phyloP scores from a whole-genome alignment of 1,284 basidiomycete species.

The Cutaneotrichosporon mucoides region DNA sequence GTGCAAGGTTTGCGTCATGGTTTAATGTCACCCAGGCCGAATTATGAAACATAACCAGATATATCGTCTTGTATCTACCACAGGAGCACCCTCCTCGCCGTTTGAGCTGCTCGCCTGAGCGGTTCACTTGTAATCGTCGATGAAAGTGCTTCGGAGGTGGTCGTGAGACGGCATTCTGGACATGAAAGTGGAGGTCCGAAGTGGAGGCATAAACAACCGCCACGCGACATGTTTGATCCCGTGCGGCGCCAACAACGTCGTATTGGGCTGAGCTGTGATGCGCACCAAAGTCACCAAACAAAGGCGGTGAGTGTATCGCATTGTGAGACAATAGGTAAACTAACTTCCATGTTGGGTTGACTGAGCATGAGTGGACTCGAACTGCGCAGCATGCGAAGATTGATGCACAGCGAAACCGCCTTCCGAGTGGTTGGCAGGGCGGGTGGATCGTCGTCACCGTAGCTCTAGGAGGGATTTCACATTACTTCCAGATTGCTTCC shows the following conservation, averaged over 20 bases:
- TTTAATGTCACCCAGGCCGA: not conserved
- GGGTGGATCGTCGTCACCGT: too few relatives aligned
- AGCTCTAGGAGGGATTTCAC: too few relatives aligned
- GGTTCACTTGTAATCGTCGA: not conserved
- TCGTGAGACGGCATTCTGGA: not conserved
- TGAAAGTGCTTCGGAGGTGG: not conserved
- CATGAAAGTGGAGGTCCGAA: slow-evolving; percentile 3
- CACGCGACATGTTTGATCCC: not conserved
- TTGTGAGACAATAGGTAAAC: too few relatives aligned
- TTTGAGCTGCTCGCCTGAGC: not conserved
- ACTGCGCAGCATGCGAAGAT: too few relatives aligned
- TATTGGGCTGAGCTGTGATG: too few relatives aligned
- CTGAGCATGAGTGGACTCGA: too few relatives aligned
- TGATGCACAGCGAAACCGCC: too few relatives aligned
- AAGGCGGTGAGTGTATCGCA: too few relatives aligned
- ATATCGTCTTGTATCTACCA: not conserved
- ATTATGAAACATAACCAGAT: not conserved
- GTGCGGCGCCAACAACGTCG: not conserved
- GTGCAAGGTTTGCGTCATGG: not conserved
- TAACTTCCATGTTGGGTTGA: too few relatives aligned
- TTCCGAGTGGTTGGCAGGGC: too few relatives aligned
- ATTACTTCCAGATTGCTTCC: too few relatives aligned
- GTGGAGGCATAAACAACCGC: slow-evolving; percentile 5
- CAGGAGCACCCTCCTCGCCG: not conserved
- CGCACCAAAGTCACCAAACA: too few relatives aligned